These are phyloP conservation scores for Mucor racemosus DNA, from an alignment of 371 early-diverging fungal genomes.

Conservation along the genomic window DNA sequence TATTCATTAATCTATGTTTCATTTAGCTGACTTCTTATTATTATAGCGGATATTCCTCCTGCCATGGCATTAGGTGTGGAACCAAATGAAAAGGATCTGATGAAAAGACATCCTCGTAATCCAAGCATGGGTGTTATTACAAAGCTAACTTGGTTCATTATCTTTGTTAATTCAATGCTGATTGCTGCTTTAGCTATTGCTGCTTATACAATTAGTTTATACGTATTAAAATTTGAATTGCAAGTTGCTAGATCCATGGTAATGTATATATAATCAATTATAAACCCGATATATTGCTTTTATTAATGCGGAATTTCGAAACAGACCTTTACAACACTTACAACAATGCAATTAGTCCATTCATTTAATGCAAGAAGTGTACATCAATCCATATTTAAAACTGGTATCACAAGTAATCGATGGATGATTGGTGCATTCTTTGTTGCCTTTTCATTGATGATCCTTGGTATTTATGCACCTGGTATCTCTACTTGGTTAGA, in stretches of 20 bases:
- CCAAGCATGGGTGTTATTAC: slow-evolving; percentile 64
- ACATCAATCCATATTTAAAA: slow-evolving; percentile 67
- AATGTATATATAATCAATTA: background rate
- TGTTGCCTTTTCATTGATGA: slow-evolving; percentile 66
- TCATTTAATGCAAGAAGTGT: slow-evolving; percentile 80
- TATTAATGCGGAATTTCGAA: background rate
- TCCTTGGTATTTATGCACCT: slow-evolving; percentile 81
- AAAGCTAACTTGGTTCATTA: slow-evolving; percentile 34
- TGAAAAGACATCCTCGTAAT: slow-evolving; percentile 82
- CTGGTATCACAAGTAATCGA: slow-evolving; percentile 71
- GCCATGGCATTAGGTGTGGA: slow-evolving; percentile 85
- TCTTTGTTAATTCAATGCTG: slow-evolving; percentile 35
- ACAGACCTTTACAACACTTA: slow-evolving; percentile 77
- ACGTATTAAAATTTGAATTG: slow-evolving; percentile 30
- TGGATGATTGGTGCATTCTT: slow-evolving; percentile 81
- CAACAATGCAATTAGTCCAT: slow-evolving; percentile 81
- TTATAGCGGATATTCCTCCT: slow-evolving; percentile 66
- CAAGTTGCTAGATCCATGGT: slow-evolving; percentile 31
- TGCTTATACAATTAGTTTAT: slow-evolving; percentile 57
- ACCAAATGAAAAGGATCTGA: slow-evolving; percentile 74
- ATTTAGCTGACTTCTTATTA: background rate
- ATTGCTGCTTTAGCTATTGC: slow-evolving; percentile 68
- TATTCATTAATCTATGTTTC: background rate
- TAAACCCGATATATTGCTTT: slow-evolving; percentile 19
- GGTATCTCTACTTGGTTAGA: slow-evolving; percentile 68